Evolutionary conservation across 2,329 filamentous ascomycete species (phyloP), one percentile per base, ranked within the genome.

Genomic region (Colletotrichum sp.): DNA sequence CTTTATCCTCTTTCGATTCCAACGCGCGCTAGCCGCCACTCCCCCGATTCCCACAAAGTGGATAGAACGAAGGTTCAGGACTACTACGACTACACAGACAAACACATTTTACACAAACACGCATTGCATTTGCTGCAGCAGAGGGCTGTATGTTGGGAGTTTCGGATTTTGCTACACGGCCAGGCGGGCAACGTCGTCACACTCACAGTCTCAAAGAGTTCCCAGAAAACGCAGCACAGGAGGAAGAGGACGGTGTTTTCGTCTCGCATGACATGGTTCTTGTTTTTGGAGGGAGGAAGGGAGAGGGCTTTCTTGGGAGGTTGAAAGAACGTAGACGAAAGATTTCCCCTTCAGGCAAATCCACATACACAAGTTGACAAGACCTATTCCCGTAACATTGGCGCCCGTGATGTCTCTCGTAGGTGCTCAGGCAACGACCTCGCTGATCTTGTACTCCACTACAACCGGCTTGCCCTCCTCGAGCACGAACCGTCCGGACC

Each of bases 371-470:
- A 68, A 57, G 59, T 32, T 30, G 28, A 63, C 30, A 32, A 32
- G 16, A 32, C 18, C 26, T 30, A 0, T 3, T 5, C 34, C 32
- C 16, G 44, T 60, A 16, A 62, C 71, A 49, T 26, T 24, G n/a
- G 30, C n/a, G 60, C 44, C 44, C 12, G 44, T 52, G n/a, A 52
- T 52, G 44, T 21, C 44, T 49, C 18, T 52, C 6, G n/a, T 21
- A 52, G n/a, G n/a, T 52, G n/a, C 15, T 65, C 24, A 74, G 5
- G 32, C 80, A 15, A 78, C 80, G 18, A 87, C 84, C 73, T 87
- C 82, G 71, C 85, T 87, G 77, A 87, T 86, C 77, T 86, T 86
- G 78, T 87, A 87, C 79, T 87, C 85, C 24, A 88, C 85, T 32
- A 84, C 78, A 21, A 82, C 77, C 30, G 82, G 79, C 64, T 83